These are phyloP conservation scores for Chernovozyma sophiae-reginae DNA, from an alignment of 1,139 yeast genomes.

Conservation along the genomic window DNA sequence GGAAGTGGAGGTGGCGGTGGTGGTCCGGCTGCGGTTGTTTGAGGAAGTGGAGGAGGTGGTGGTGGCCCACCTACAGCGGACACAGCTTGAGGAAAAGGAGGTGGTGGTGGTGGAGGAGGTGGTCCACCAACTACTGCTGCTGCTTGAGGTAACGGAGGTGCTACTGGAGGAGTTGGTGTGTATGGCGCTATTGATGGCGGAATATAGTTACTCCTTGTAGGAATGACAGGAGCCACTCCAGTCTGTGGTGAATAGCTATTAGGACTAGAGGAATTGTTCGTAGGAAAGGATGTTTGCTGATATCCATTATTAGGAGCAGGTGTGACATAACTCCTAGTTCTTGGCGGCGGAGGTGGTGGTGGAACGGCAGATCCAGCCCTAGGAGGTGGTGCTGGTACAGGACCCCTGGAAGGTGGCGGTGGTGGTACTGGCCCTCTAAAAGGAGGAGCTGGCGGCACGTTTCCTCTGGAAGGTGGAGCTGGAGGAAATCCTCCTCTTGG, in stretches of 20 bases:
- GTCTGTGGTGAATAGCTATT: no score
- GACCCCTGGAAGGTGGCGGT: conserved; percentile 16
- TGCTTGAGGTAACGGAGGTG: no score
- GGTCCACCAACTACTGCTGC: no score
- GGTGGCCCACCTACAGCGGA: no score
- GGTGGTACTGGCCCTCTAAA: conserved; percentile 16
- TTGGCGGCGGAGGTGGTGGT: conserved; percentile 23
- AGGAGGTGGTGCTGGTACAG: conserved; percentile 16
- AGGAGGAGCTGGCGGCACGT: conserved; percentile 29
- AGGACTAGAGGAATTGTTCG: no score
- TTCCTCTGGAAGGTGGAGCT: conserved; percentile 14
- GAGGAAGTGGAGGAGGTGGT: conserved; percentile 22
- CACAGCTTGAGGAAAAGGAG: conserved; percentile 10
- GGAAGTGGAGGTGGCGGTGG: conserved; percentile 34
- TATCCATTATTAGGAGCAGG: no score
- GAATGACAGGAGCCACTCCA: no score
- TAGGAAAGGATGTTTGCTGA: no score
- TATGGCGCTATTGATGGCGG: conserved; percentile 16
- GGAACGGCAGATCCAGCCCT: conserved; percentile 18
- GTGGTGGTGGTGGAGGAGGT: conserved; percentile 23
- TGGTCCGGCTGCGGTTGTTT: conserved; percentile 22
- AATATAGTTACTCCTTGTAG: no score
- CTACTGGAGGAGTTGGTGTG: conserved; percentile 11
- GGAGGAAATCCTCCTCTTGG: conserved; percentile 16
- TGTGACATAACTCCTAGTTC: conserved; percentile 17